These are phyloP conservation scores for Blastomyces silverae DNA, from an alignment of 2,329 filamentous ascomycete genomes.

Conservation along the genomic window DNA sequence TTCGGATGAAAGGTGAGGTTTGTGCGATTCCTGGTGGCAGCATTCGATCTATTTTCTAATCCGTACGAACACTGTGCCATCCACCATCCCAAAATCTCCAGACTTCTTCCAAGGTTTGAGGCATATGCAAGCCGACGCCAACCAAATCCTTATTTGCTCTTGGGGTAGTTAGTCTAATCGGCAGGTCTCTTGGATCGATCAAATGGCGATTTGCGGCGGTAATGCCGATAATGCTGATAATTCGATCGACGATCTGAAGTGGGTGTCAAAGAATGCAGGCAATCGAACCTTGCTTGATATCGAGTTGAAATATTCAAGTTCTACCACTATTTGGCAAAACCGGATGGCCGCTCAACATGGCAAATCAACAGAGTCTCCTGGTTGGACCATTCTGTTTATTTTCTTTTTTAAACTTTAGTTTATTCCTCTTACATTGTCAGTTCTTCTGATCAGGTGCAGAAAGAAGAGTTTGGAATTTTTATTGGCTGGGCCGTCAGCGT, in stretches of 20 bases:
- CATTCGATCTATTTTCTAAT: neutral
- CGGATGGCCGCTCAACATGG: neutral
- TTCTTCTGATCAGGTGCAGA: neutral
- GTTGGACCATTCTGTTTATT: neutral
- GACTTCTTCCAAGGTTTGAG: neutral
- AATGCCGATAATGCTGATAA: neutral
- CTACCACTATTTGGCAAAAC: neutral
- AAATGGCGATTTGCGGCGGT: neutral
- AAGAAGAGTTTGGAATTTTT: neutral
- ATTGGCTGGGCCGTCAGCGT: neutral
- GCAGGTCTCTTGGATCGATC: neutral
- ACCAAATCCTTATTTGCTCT: neutral
- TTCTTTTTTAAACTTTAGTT: neutral
- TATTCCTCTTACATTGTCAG: neutral
- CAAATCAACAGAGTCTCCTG: neutral
- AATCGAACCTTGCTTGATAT: neutral
- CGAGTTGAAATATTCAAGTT: conserved; percentile 1
- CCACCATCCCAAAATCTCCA: neutral
- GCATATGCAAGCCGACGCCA: neutral
- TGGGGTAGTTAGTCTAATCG: neutral
- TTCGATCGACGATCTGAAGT: neutral
- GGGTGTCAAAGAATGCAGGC: neutral
- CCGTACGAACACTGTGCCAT: neutral
- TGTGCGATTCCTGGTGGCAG: neutral
- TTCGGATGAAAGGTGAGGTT: neutral